phyloP scores from a whole-genome alignment of 108 stramenopile species.

The Nitzschia sp. region DNA sequence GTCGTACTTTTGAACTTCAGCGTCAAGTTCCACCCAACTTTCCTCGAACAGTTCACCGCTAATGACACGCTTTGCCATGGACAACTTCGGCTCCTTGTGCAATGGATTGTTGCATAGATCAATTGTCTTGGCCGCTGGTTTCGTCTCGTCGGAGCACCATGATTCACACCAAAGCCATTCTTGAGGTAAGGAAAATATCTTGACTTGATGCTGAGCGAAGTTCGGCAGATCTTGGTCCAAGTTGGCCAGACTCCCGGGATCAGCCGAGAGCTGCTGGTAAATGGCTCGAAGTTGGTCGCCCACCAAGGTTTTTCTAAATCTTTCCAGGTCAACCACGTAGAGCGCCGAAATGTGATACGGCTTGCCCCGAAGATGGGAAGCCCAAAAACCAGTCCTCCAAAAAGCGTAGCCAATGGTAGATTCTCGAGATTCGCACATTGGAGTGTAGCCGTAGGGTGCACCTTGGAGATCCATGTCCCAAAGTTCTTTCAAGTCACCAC shows the following conservation, averaged over 20 bases:
- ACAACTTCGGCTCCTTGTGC: constrained; percentile 98
- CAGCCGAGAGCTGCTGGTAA: constrained; percentile 93
- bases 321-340: constrained; percentile 96
- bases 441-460: constrained; percentile 92
- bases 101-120: constrained; percentile 99
- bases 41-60: constrained; percentile 92
- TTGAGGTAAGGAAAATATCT: constrained; percentile 91
- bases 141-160: constrained; percentile 99
- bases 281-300: constrained; percentile 93
- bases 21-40: constrained; percentile 98
- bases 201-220: constrained; percentile 92
- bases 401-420: constrained; percentile 95
- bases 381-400: constrained; percentile 96
- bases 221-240: constrained; percentile 99
- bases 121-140: constrained; percentile 96
- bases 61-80: constrained; percentile 98
- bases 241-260: constrained; percentile 96
- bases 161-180: constrained; percentile 99
- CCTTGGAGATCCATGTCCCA: constrained; percentile 96
- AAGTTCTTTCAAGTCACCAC: constrained; percentile 95
- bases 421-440: constrained; percentile 92
- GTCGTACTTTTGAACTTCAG: constrained; percentile 73
- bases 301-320: constrained; percentile 85
- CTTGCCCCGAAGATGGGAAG: constrained; percentile 84
- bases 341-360: constrained; percentile 98